Base-by-base conservation (phyloP, 805 yeast genomes). In the Maudiozyma turicensis region DNA sequence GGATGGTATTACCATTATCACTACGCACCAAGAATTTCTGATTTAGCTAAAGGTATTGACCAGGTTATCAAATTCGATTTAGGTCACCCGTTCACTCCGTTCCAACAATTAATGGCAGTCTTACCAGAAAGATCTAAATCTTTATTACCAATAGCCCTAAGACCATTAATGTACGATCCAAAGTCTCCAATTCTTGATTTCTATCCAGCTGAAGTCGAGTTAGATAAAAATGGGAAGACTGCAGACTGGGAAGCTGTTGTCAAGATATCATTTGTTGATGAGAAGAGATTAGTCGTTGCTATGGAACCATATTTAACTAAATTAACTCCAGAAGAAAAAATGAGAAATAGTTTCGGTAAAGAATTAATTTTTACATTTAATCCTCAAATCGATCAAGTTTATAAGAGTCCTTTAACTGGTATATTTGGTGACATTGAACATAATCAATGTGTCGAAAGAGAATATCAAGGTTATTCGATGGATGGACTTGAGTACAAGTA, bases 231-330 rank as follows among this genome's bases (percentile, higher is more conserved):
- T 63, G 99, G 98, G 42, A 93, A 93, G 65, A 86, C 89, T 48
- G 95, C 93, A 2, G 84, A 88, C 45, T 93, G 99, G 99, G 98
- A 93, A 70, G 97, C 97, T 9, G 96, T 93, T 49, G 96, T 93
- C 6, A 76, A 87, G 58, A 76, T 93, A 50, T 82, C 95, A 5
- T 93, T 93, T 73, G 97, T 93, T 43, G 97, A 93, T 56, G 88
- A 85, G 59, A 67, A 77, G 32, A 75, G 93, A 52, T 74, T 93
- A 49, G 69, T 84, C 33, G 80, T 74, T 3, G 91, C 91, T 1
- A 77, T 93, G 77, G 72, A 68, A 44, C 86, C 95, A 2, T 67
- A 74, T 40, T 85, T 86, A 50, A 59, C 69, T 0, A 75, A 73
- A 52, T 70, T 93, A 49, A 71, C 81, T 0, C 77, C 84, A 0